Evolutionary conservation across 2,329 filamentous ascomycete species (phyloP), one percentile per base, ranked within the genome.

Genomic region (Talaromyces amestolkiae): DNA sequence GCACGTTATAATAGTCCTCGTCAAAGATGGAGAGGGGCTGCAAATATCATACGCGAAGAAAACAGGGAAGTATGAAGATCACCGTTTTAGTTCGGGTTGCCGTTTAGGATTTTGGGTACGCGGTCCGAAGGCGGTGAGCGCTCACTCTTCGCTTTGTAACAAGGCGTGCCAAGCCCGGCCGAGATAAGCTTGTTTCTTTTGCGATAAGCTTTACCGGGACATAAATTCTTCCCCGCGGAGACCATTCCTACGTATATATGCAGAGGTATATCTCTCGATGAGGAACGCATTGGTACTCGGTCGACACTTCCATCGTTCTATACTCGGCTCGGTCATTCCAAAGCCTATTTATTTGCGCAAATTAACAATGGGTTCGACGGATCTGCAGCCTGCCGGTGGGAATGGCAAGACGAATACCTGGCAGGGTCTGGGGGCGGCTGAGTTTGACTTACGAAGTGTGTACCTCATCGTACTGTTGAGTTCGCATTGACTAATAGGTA

Each of bases 361-460:
- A 45, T 58, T 70, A 13, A 58, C 68, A 37, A 73, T 74, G 68
- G 69, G 69, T 24, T 37, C 66, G 13, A 70, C 69, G 35, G 64
- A 69, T 22, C 68, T 69, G 11, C 71, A 69, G 13, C 27, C 67
- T 10, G 64, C 65, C 24, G 45, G 67, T 61, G 70, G 65, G 22
- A 69, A 69, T 65, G 69, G 65, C 66, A 70, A 70, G 58, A 58
- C 58, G 27, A 78, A 69, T 60, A 69, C 74, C 61, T 80, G 79
- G 79, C 72, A 78, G 3, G 75, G 74, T 11, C 79, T 83, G 24
- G 84, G 84, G 22, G 81, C 83, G 1, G 83, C 85, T 2, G 83
- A 85, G 62, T 86, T 85, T 70, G 82, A 87, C 70, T 81, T 87
- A 68, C 79, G 85, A 69, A 85, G 83, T 80, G 73, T 69, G 19